Percentiles rank a stretch among this genome's conserved stretches.
Conservation (phyloP, 2,329 filamentous ascomycete genomes). For the Pestalotiopsis sp. region DNA sequence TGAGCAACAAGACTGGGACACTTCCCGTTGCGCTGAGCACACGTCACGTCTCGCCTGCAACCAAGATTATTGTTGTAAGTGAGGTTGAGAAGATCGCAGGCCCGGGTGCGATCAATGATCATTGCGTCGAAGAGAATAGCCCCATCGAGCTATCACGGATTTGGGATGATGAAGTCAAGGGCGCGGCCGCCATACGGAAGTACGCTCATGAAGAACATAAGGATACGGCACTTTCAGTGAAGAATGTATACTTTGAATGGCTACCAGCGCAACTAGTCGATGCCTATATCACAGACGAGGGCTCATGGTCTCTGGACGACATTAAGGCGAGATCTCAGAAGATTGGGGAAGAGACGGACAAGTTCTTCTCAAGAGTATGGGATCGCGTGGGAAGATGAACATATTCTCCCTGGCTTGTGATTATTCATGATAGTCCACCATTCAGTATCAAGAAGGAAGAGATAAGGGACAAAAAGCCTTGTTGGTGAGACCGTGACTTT, state of each 20-base stretch:
- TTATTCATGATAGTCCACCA: too few species aligned
- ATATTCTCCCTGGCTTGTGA: too few species aligned
- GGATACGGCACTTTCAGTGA: conserved; percentile 35
- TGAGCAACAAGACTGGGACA: conserved; percentile 71
- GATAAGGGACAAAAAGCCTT: too few species aligned
- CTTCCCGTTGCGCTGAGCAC: conserved; percentile 60
- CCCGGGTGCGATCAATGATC: conserved; percentile 43
- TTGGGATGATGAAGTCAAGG: conserved; percentile 44
- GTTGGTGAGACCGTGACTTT: too few species aligned
- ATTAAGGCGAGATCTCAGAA: conserved; percentile 42
- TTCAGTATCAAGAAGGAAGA: too few species aligned
- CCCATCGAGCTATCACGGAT: conserved; percentile 48
- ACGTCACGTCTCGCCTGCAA: conserved; percentile 47
- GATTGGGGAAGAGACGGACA: conserved; percentile 38
- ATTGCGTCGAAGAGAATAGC: conserved; percentile 54
- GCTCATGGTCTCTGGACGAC: conserved; percentile 41
- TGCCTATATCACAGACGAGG: conserved; percentile 58
- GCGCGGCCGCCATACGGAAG: conserved; percentile 19
- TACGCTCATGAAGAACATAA: conserved; percentile 4
- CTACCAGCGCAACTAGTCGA: conserved; percentile 53
- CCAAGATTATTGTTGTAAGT: conserved; percentile 57
- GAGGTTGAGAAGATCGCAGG: conserved; percentile 65
- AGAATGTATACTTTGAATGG: conserved; percentile 66
- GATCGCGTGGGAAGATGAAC: too few species aligned
- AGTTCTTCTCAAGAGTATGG: conserved; percentile 39